phyloP scores from a whole-genome alignment of 768 basidiomycete species.

The Termitomyces bulborhizus region DNA sequence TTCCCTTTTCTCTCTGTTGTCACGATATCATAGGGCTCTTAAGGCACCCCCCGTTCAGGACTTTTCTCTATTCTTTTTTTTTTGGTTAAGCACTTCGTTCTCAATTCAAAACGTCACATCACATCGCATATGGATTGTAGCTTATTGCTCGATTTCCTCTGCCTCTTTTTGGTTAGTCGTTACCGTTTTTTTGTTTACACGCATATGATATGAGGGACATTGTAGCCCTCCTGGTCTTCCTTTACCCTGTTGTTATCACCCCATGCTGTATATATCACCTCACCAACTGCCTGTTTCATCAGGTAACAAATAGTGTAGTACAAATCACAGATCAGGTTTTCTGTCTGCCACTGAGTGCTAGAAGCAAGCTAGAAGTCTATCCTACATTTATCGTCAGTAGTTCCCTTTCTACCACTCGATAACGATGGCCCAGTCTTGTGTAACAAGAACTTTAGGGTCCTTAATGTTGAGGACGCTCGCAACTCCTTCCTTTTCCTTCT shows the following conservation, averaged over 20 bases:
- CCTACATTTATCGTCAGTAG: not conserved
- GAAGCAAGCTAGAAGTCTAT: not conserved
- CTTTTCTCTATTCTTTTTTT: not conserved
- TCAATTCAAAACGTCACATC: conserved; percentile 3
- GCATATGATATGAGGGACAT: conserved; percentile 6
- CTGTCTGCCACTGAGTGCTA: not conserved
- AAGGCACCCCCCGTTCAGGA: not conserved
- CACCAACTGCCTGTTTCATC: not conserved
- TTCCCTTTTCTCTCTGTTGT: conserved; percentile 3
- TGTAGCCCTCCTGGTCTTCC: not conserved
- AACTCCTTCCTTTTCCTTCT: conserved; percentile 58
- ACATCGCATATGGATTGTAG: conserved; percentile 10
- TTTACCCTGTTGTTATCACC: conserved; percentile 4
- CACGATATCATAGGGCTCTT: not conserved
- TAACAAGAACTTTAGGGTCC: conserved; percentile 57
- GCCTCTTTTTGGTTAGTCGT: conserved; percentile 9
- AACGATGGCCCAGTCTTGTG: conserved; percentile 60
- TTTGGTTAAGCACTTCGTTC: not conserved
- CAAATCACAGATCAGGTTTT: conserved; percentile 2
- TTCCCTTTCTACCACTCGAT: conserved; percentile 18
- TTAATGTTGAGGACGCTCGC: conserved; percentile 72
- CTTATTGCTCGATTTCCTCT: conserved; percentile 8
- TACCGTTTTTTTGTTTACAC: not conserved
- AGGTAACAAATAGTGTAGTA: conserved; percentile 4
- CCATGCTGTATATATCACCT: conserved; percentile 13